Percentiles rank a stretch among this genome's conserved stretches.
These are phyloP conservation scores for Rhamnella rubrinervis DNA, from an alignment of 331 rosid genomes.

Conservation along the genomic window DNA sequence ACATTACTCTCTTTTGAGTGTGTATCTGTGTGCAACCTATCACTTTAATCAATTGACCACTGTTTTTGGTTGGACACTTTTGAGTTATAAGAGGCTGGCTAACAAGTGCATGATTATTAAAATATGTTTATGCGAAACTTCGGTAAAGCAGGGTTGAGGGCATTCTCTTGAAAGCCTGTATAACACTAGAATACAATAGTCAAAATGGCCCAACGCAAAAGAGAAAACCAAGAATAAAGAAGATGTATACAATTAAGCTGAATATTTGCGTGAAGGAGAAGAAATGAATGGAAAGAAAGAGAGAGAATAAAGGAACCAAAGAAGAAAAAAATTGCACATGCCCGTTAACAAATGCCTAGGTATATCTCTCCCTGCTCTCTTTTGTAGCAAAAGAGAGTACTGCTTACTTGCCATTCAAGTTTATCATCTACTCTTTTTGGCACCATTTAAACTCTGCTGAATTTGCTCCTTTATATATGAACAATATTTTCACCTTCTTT, in stretches of 20 bases:
- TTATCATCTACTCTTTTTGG: conserved; percentile 29
- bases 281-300: conserved; percentile 28
- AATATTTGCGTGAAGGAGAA: conserved; percentile 33
- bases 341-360: background rate
- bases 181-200: background rate
- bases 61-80: background rate
- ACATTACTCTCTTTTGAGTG: too few relatives aligned
- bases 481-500: too few relatives aligned
- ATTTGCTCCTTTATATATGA: too few relatives aligned
- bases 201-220: background rate
- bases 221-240: conserved; percentile 19
- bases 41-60: background rate
- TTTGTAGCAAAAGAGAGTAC: conserved; percentile 31
- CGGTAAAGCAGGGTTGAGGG: conserved; percentile 19
- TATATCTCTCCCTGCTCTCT: conserved; percentile 13
- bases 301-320: conserved; percentile 27
- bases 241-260: conserved; percentile 8
- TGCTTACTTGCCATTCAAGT: conserved; percentile 73
- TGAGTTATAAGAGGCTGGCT: background rate
- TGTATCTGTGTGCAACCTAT: too few relatives aligned
- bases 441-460: background rate
- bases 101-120: background rate
- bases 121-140: background rate
- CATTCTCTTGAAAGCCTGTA: conserved; percentile 16
- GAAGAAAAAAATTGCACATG: conserved; percentile 39